phyloP scores from a whole-genome alignment of 2,329 filamentous ascomycete species.

The Coleophoma eucalyptorum region DNA sequence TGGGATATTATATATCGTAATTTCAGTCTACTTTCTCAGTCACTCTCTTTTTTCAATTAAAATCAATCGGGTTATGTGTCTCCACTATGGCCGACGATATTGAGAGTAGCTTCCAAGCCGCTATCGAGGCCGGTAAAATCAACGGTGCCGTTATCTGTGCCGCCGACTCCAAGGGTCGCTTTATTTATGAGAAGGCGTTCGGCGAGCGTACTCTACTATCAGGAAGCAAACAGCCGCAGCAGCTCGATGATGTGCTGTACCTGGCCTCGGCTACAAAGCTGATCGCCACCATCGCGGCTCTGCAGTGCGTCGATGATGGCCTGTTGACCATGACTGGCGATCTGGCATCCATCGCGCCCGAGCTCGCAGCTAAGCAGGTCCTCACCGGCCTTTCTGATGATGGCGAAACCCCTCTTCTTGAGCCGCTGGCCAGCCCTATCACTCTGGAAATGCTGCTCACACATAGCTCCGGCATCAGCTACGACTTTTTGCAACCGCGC shows the following conservation, averaged over 20 bases:
- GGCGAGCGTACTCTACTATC: not conserved
- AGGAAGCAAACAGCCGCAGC: not conserved
- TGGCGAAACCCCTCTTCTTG: constrained; percentile 2
- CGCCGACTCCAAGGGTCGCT: not conserved
- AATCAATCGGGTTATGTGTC: too few species aligned
- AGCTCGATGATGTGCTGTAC: constrained; percentile 1
- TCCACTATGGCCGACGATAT: too few species aligned
- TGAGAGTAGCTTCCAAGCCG: not conserved
- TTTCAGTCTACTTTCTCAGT: too few species aligned
- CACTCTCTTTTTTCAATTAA: too few species aligned
- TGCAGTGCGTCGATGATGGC: constrained; percentile 6
- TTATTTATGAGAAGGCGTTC: not conserved
- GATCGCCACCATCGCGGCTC: constrained; percentile 4
- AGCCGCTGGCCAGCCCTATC: not conserved
- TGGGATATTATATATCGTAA: too few species aligned
- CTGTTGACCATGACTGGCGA: constrained; percentile 2
- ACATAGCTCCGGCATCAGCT: constrained; percentile 2
- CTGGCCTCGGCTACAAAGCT: constrained; percentile 5
- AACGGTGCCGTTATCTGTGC: not conserved
- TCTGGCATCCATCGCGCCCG: not conserved
- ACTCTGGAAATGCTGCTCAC: constrained; percentile 6
- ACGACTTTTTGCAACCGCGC: constrained; percentile 4
- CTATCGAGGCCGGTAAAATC: not conserved
- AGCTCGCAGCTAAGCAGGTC: constrained; percentile 2
- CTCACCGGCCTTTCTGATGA: constrained; percentile 7